phyloP scores from a whole-genome alignment of 2,329 filamentous ascomycete genomes.

The Sporothrix pallida region DNA sequence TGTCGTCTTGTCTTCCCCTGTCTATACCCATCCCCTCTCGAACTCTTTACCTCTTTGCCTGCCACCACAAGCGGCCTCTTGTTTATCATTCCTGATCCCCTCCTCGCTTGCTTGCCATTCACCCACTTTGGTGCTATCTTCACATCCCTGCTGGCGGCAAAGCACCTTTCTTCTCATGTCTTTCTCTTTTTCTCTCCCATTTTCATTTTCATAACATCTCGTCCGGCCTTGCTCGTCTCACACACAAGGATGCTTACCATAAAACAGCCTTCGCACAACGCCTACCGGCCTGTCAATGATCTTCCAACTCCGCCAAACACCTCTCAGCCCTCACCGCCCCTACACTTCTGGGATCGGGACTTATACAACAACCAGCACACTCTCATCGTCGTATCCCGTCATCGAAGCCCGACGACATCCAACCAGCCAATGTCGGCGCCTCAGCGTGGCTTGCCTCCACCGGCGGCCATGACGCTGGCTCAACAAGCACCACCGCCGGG shows the following conservation, averaged over 20 bases:
- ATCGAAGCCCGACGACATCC: slow-evolving; percentile 52
- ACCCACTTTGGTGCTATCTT: not conserved
- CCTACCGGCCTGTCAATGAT: slow-evolving; percentile 67
- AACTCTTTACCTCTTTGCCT: not conserved
- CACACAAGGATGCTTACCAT: slow-evolving; percentile 64
- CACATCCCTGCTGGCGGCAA: not conserved
- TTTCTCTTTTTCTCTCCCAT: not conserved
- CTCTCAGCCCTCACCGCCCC: slow-evolving; percentile 61
- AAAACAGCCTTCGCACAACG: slow-evolving; percentile 64
- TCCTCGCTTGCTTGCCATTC: not conserved
- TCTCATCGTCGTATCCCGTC: slow-evolving; percentile 49
- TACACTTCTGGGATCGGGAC: slow-evolving; percentile 54
- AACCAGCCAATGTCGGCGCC: slow-evolving; percentile 69
- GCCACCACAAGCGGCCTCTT: not conserved
- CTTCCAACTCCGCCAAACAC: slow-evolving; percentile 63
- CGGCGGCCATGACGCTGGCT: slow-evolving; percentile 68
- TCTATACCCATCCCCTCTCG: not conserved
- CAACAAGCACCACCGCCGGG: slow-evolving; percentile 50
- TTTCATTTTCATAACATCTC: not conserved
- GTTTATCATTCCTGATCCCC: not conserved
- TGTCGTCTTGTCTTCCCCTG: slow-evolving; percentile 1
- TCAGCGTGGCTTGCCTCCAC: slow-evolving; percentile 72
- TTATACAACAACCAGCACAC: slow-evolving; percentile 47
- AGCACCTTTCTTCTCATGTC: not conserved
- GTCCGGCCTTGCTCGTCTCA: slow-evolving; percentile 39